These are phyloP conservation scores for Fraxinus sp. DNA, from an alignment of 305 asterid genomes.

Conservation along the genomic window DNA sequence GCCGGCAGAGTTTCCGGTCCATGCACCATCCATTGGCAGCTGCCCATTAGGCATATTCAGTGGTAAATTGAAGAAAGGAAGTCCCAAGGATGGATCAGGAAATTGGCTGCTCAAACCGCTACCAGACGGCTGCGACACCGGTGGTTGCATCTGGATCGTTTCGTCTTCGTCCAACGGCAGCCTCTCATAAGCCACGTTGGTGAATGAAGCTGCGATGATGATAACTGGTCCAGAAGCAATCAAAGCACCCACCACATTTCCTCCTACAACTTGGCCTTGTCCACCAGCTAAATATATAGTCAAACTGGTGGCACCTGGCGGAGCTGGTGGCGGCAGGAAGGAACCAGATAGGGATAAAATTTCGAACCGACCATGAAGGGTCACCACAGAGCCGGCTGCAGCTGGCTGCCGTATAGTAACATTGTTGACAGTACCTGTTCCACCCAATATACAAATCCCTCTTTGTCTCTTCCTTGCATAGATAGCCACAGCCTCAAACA, in stretches of 20 bases:
- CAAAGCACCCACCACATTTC: constrained; percentile 48
- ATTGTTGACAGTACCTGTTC: constrained; percentile 44
- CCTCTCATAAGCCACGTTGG: constrained; percentile 54
- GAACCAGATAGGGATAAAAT: constrained; percentile 45
- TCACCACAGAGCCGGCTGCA: constrained; percentile 42
- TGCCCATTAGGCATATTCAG: constrained; percentile 41
- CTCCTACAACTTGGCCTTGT: constrained; percentile 55
- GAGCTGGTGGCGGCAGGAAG: constrained; percentile 50
- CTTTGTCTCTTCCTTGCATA: constrained; percentile 44
- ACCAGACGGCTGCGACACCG: constrained; percentile 16
- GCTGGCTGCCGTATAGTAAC: constrained; percentile 44
- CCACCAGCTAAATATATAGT: constrained; percentile 45
- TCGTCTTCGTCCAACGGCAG: constrained; percentile 47
- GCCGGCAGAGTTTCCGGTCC: constrained; percentile 58
- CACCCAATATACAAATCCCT: constrained; percentile 46
- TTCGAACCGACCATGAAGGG: constrained; percentile 47
- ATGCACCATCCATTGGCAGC: constrained; percentile 63
- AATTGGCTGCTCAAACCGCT: constrained; percentile 31
- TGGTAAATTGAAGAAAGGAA: constrained; percentile 51
- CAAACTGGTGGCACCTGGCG: constrained; percentile 53
- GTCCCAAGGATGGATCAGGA: constrained; percentile 46
- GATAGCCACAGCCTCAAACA: constrained; percentile 43
- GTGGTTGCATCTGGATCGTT: constrained; percentile 30
- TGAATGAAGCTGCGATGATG: constrained; percentile 41
- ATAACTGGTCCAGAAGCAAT: constrained; percentile 48